Percentiles rank a stretch among this genome's conserved stretches.
phyloP scores from a whole-genome alignment of 179 eudicot species.

The Vitellaria paradoxa region DNA sequence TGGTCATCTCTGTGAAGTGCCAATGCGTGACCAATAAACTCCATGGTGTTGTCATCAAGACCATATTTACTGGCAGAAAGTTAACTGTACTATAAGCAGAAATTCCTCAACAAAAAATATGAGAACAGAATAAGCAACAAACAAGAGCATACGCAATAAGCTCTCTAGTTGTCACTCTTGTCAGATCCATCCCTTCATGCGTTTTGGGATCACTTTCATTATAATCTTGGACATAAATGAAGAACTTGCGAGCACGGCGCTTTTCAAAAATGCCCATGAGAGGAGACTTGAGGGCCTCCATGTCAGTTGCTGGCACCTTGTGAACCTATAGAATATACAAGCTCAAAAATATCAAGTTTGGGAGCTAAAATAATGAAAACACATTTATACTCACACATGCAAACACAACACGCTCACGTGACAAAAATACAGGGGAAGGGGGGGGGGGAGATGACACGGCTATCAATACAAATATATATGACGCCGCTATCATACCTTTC shows the following conservation, averaged over 20 bases:
- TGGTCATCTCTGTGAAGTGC: conserved; percentile 82
- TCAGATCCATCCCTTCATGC: conserved; percentile 75
- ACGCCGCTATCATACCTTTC: conserved; percentile 50
- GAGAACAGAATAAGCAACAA: conserved; percentile 7
- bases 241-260: conserved; percentile 80
- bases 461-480: not conserved
- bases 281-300: conserved; percentile 84
- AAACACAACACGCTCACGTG: not conserved
- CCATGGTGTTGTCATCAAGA: conserved; percentile 77
- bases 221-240: conserved; percentile 69
- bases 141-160: conserved; percentile 59
- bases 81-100: not conserved
- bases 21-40: conserved; percentile 78
- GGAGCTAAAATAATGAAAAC: not conserved
- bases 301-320: conserved; percentile 85
- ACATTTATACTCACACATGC: not conserved
- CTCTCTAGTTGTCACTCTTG: conserved; percentile 65
- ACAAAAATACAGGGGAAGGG: not conserved
- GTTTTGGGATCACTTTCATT: conserved; percentile 68
- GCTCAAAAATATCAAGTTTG: not conserved
- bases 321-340: conserved; percentile 45
- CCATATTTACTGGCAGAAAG: conserved; percentile 57
- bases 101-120: not conserved
- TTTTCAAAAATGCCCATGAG: conserved; percentile 84
- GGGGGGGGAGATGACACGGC: not conserved